Base-by-base conservation (phyloP, 129 eudicot species). In the Daucus carota region DNA sequence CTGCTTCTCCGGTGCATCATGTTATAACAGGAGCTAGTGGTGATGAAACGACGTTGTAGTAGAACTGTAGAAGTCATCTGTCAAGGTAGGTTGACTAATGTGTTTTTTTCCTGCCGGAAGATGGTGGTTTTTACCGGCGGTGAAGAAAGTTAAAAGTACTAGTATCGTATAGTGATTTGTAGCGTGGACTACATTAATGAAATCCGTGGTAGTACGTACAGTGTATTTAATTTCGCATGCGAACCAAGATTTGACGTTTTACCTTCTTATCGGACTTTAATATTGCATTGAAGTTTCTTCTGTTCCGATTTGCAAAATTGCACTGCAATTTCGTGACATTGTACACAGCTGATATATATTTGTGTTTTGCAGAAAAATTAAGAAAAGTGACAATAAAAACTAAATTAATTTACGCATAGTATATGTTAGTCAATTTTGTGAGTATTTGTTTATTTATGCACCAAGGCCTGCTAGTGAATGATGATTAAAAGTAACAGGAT, bases 1-100 rank as follows among this genome's bases (percentile, higher is more conserved):
- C 79, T 60, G 86, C 83, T 48, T 89, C 97, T 24, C 96, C 97
- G 75, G 33, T 65, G 20, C 77, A 77, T 46, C 75, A 65, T 5
- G 26, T 70, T 80, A 52, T n/a, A 32, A 42, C 32, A 2, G 4
- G 28, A 16, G 73, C 70, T 5, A 1, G 63, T 54, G 57, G 0
- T 71, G 54, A 43, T 42, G 52, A 71, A 71, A 43, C 24, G 38
- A 3, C 26, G n/a, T 26, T 12, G 52, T n/a, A n/a, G n/a, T n/a
- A n/a, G n/a, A n/a, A n/a, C 3, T 12, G 44, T 34, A 34, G 70
- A 26, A 28, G 41, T 66, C 10, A 65, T 33, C 10, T 66, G 20
- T 29, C 3, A 24, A 28, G 36, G 18, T 28, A 12, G 68, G 33
- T 66, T 66, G 20, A 32, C 33, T 66, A 5, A 34, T 17, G 24